Conservation (phyloP, 148 eudicot genomes). For the Camellia sinensis region DNA sequence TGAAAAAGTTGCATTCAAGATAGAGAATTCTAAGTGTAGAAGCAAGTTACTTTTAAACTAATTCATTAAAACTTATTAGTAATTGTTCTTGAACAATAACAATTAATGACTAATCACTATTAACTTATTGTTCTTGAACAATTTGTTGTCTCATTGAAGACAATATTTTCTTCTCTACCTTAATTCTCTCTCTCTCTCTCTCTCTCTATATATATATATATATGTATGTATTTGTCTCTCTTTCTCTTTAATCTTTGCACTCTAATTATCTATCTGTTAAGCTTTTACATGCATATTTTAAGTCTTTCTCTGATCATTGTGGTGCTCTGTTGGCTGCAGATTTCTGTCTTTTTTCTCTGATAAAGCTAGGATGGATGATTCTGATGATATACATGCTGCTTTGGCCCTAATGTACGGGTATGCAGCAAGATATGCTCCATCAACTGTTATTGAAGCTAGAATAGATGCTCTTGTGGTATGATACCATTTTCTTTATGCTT, state of each 20-base stretch:
- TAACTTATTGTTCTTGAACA: neutral
- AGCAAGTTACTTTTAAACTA: neutral
- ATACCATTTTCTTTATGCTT: slow-evolving; percentile 4
- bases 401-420: slow-evolving; percentile 98
- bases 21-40: neutral
- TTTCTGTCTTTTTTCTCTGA: slow-evolving; percentile 78
- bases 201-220: neutral
- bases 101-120: no score
- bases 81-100: neutral
- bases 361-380: slow-evolving; percentile 74
- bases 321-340: slow-evolving; percentile 44
- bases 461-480: slow-evolving; percentile 98
- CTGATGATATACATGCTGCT: slow-evolving; percentile 98
- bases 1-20: neutral
- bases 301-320: neutral
- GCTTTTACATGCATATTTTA: neutral
- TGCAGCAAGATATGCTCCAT: slow-evolving; percentile 99
- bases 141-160: neutral
- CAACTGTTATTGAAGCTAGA: slow-evolving; percentile 94
- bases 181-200: neutral
- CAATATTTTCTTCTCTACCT: neutral
- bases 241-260: neutral
- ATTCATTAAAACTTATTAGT: neutral
- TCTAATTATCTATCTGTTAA: neutral
- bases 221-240: neutral